Percentiles rank a stretch among this genome's conserved stretches.
Evolutionary conservation across 2,329 filamentous ascomycete genomes (phyloP).

Genomic region (Cordyceps pruinosa): DNA sequence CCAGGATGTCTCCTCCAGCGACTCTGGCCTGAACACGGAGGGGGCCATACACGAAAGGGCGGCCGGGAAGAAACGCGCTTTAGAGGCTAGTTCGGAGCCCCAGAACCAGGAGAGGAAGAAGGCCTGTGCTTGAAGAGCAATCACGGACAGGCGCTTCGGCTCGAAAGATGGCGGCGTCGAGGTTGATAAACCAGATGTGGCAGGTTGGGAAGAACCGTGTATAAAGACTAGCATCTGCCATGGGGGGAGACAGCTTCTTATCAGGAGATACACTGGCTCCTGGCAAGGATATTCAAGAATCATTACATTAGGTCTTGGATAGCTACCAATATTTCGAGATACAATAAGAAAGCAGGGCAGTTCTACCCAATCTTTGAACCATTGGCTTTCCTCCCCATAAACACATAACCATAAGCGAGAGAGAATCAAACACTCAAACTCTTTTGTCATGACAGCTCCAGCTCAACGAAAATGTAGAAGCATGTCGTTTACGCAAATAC

Average conservation of each 20-base stretch:
- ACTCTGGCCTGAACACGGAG: background rate
- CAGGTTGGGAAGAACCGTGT: too few relatives aligned
- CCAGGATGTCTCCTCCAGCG: too few relatives aligned
- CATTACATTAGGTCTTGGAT: slow-evolving; percentile 5
- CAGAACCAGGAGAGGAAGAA: too few relatives aligned
- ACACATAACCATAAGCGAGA: background rate
- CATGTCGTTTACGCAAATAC: slow-evolving; percentile 1
- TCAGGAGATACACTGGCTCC: too few relatives aligned
- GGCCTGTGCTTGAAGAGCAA: too few relatives aligned
- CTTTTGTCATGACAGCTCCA: background rate
- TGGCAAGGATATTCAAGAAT: background rate
- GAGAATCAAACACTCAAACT: background rate
- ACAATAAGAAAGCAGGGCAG: background rate
- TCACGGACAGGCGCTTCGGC: too few relatives aligned
- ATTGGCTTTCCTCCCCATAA: background rate
- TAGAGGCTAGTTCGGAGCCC: too few relatives aligned
- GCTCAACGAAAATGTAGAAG: background rate
- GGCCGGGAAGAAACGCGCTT: background rate
- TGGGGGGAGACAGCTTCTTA: too few relatives aligned
- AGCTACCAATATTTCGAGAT: background rate
- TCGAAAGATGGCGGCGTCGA: too few relatives aligned
- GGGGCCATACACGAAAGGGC: background rate
- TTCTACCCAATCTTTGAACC: background rate
- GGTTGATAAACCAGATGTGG: too few relatives aligned
- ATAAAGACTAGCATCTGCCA: too few relatives aligned